A percentile compares a stretch with the other conserved stretches of the same genome.
phyloP scores from a whole-genome alignment of 495 filamentous ascomycete genomes.

The Penicillium roqueforti region DNA sequence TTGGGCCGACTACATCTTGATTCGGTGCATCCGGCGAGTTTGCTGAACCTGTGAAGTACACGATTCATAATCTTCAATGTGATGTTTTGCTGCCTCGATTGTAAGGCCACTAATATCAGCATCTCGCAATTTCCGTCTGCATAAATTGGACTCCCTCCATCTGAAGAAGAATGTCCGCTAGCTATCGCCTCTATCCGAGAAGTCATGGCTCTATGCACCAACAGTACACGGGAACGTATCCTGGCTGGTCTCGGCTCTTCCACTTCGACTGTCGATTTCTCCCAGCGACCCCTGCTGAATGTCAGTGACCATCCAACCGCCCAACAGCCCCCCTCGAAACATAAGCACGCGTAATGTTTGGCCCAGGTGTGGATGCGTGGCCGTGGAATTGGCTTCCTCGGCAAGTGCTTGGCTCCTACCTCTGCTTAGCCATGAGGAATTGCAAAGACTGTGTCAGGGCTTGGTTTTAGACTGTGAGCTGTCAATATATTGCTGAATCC shows the following conservation, averaged over 20 bases:
- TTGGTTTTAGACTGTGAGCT: too few relatives aligned
- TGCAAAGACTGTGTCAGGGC: too few relatives aligned
- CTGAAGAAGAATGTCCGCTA: background rate
- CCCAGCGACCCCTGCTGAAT: background rate
- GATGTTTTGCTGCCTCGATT: conserved; percentile 40
- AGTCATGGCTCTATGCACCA: background rate
- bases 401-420: conserved; percentile 1
- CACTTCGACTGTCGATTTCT: background rate
- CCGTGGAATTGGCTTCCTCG: background rate
- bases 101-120: conserved; percentile 5
- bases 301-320: background rate
- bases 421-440: background rate
- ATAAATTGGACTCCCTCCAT: too few relatives aligned
- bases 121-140: too few relatives aligned
- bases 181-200: background rate
- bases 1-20: conserved; percentile 24
- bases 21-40: conserved; percentile 11
- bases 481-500: too few relatives aligned
- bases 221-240: background rate
- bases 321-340: too few relatives aligned
- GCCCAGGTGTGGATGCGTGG: too few relatives aligned
- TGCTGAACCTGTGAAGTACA: background rate
- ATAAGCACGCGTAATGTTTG: too few relatives aligned
- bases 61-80: background rate
- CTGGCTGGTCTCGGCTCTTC: background rate